phyloP scores from a whole-genome alignment of 768 basidiomycete genomes.

The Boletellus ananiceps region DNA sequence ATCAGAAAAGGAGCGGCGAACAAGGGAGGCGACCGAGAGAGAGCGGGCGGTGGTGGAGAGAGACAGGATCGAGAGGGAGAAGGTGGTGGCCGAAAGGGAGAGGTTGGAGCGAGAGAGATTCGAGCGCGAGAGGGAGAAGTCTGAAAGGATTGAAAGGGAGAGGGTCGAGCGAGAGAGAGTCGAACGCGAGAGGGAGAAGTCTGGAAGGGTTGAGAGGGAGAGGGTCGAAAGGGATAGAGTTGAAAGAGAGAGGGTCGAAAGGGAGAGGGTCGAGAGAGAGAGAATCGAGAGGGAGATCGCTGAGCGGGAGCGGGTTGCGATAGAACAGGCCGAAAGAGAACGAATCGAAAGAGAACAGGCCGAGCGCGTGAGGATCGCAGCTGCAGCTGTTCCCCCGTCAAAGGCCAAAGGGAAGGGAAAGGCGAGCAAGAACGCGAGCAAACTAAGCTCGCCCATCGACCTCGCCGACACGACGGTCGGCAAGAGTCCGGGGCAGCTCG shows the following conservation, averaged over 20 bases:
- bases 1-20: conserved; percentile 23
- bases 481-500: conserved; percentile 37
- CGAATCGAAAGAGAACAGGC: conserved; percentile 4
- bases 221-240: not conserved
- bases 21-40: conserved; percentile 17
- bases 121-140: conserved; percentile 3
- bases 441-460: conserved; percentile 29
- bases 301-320: not conserved
- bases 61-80: conserved; percentile 15
- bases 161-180: conserved; percentile 1
- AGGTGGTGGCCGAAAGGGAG: conserved; percentile 13
- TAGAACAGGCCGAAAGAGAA: conserved; percentile 2
- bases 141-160: conserved; percentile 4
- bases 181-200: not conserved
- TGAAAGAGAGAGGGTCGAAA: not conserved
- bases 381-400: not conserved
- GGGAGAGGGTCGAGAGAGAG: conserved; percentile 1
- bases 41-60: conserved; percentile 15
- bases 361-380: conserved; percentile 7
- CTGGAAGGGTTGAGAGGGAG: not conserved
- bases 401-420: conserved; percentile 18
- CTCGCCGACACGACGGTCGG: conserved; percentile 35
- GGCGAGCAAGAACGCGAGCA: conserved; percentile 19
- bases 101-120: conserved; percentile 5
- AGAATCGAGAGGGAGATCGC: not conserved